Evolutionary conservation across 2,329 filamentous ascomycete species (phyloP).

Genomic region (Ophiosphaerella herpotricha): DNA sequence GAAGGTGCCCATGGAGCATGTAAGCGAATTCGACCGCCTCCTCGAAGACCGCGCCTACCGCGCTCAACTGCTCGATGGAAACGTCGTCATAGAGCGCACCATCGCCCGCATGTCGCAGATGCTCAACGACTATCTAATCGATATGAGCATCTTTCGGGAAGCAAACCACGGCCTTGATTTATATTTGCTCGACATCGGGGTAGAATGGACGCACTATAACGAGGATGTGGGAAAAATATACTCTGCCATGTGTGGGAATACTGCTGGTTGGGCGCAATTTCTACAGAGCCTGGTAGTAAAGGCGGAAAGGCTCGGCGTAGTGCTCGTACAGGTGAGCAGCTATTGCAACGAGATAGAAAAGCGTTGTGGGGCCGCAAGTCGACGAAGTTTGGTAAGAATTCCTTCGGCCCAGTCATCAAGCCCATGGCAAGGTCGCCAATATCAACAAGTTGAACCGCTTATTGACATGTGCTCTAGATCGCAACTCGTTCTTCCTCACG

Average conservation of each 20-base stretch:
- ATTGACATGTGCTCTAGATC: constrained; percentile 25
- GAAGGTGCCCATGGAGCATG: constrained; percentile 80
- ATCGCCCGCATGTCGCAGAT: constrained; percentile 76
- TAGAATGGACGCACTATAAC: constrained; percentile 62
- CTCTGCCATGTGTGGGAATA: constrained; percentile 88
- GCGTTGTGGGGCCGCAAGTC: constrained; percentile 80
- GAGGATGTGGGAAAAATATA: constrained; percentile 73
- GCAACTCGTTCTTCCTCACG: constrained; percentile 45
- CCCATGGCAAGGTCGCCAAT: constrained; percentile 4
- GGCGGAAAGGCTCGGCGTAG: constrained; percentile 69
- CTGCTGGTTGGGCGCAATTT: constrained; percentile 85
- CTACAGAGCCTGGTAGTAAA: constrained; percentile 76
- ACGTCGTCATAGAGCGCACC: constrained; percentile 89
- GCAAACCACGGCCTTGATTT: constrained; percentile 76
- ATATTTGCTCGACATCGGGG: constrained; percentile 72
- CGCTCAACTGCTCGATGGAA: constrained; percentile 79
- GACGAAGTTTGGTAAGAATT: constrained; percentile 70
- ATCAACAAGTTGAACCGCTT: background rate
- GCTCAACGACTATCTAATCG: constrained; percentile 77
- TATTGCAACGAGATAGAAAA: constrained; percentile 86
- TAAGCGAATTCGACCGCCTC: constrained; percentile 83
- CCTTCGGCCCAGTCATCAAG: constrained; percentile 1
- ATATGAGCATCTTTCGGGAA: constrained; percentile 76
- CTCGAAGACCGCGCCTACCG: constrained; percentile 84
- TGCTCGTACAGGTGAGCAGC: constrained; percentile 72